Conservation (phyloP, 2,329 filamentous ascomycete genomes). For the Epichloe brachyelytri region DNA sequence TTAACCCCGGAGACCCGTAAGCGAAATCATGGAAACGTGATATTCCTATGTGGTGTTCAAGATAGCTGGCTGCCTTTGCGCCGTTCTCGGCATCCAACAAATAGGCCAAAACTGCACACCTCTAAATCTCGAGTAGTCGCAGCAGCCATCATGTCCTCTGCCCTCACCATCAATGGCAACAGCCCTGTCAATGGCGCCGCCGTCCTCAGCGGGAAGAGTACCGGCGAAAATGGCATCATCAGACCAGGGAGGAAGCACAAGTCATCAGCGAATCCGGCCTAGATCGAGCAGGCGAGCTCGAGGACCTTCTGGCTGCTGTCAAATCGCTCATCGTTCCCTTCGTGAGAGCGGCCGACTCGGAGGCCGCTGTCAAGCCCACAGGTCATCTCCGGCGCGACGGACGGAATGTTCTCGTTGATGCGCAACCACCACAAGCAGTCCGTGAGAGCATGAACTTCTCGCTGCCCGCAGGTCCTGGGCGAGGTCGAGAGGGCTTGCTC, state of each 20-base stretch:
- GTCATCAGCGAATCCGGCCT: not conserved
- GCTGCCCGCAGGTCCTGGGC: constrained; percentile 40
- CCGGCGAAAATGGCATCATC: no score
- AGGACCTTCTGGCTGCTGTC: constrained; percentile 3
- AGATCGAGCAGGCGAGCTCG: constrained; percentile 1
- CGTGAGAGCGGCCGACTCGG: constrained; percentile 1
- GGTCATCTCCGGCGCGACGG: not conserved
- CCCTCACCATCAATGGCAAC: no score
- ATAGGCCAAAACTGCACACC: no score
- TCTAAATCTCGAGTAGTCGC: no score
- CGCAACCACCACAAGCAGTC: not conserved
- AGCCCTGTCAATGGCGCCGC: no score
- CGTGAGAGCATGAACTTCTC: constrained; percentile 11
- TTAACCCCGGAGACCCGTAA: no score
- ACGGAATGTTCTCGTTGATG: not conserved
- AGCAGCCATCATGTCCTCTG: no score
- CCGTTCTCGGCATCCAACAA: no score
- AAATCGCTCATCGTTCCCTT: constrained; percentile 2
- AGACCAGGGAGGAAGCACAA: not conserved
- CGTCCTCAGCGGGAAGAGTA: no score
- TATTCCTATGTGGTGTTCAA: no score
- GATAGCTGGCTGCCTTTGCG: no score
- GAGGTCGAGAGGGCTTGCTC: constrained; percentile 61
- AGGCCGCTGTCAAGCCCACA: not conserved
- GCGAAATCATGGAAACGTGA: no score